Evolutionary conservation across 2,329 filamentous ascomycete genomes (phyloP), one percentile per base, ranked within the genome.

Genomic region (Huntiella abstrusa): DNA sequence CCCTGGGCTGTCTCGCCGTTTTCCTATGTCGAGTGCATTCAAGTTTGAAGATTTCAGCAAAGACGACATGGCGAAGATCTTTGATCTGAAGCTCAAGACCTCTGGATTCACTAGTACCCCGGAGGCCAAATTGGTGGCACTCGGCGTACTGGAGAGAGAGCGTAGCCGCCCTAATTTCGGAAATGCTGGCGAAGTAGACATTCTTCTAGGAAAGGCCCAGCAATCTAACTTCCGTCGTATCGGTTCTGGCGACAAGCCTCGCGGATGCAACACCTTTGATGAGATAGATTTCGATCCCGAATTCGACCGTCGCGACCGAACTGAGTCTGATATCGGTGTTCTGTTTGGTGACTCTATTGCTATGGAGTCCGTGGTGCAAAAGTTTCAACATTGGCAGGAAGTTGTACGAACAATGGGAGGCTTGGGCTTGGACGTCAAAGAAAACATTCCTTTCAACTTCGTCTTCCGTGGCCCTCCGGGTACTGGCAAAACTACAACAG

Each of bases 161-260:
- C 70, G 78, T 1, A 79, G 33, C 13, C 19, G 32, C 0, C 69
- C 70, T 0, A 71, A 80, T 51, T 83, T 83, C 55, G 75, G 82
- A 1, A 87, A 88, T 53, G 80, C 74, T 0, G 74, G 80, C 0
- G 80, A 84, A 51, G 71, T 91, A 13, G 80, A 88, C 41, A 80
- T 71, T n/a, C 55, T 84, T 1, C 75, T 68, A 50, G 66, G 73
- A 51, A 65, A 78, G 3, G 63, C 59, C 0, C 62, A 68, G 1
- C 57, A 45, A 0, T 52, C 51, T 3, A 40, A 33, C 37, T 15
- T 22, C 15, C 11, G 11, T 13, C 34, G 43, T 19, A 33, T 45
- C 13, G 10, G 7, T 10, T 7, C 11, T 11, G 13, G 28, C n/a
- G 43, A 45, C 13, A 33, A 38, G 17, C 12, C 17, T 10, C 35